Conservation (phyloP, 148 eudicot genomes). For the Rhododendron vialii region DNA sequence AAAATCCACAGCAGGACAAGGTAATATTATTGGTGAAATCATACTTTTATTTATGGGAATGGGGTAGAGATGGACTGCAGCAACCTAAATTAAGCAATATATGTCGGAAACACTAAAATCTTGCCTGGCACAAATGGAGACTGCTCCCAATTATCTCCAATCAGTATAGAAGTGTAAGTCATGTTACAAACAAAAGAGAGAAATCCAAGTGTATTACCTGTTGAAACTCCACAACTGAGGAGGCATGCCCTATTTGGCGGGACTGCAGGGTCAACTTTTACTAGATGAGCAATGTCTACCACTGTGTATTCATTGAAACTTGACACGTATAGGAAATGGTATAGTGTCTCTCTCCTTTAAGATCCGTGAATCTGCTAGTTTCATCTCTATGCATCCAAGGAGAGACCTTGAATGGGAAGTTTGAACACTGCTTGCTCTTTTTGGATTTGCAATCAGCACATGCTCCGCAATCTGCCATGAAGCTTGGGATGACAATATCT, state of each 20-base stretch:
- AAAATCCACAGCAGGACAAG: neutral
- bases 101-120: neutral
- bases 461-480: constrained; percentile 72
- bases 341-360: constrained; percentile 63
- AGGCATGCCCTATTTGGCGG: constrained; percentile 91
- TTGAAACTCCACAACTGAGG: constrained; percentile 85
- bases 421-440: constrained; percentile 74
- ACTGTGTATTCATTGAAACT: constrained; percentile 84
- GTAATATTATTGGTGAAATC: neutral
- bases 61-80: neutral
- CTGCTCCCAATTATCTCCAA: neutral
- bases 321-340: constrained; percentile 61
- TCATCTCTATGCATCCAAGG: constrained; percentile 71
- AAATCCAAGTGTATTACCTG: constrained; percentile 40
- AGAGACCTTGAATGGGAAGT: constrained; percentile 52
- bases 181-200: too few species aligned
- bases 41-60: neutral
- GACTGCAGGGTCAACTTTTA: constrained; percentile 55
- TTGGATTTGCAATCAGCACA: constrained; percentile 67
- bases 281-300: constrained; percentile 52
- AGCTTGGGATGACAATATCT: constrained; percentile 72
- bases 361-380: constrained; percentile 66
- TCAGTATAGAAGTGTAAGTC: neutral
- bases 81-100: neutral
- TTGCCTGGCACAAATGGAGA: neutral